Conservation (phyloP, 2,329 filamentous ascomycete species). For the Exophiala aquamarina region DNA sequence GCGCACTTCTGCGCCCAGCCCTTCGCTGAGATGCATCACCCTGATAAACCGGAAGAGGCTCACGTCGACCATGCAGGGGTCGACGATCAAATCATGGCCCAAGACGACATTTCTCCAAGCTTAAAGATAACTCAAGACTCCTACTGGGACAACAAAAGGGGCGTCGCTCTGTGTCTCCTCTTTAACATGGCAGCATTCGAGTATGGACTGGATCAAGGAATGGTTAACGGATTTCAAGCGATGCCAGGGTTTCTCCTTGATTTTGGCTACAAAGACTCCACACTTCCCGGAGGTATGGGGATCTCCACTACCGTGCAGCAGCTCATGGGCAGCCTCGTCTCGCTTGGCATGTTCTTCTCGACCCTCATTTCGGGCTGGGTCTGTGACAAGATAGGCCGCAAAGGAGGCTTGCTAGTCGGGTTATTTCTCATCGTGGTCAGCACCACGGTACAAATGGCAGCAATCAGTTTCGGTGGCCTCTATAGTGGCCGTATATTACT, state of each 20-base stretch:
- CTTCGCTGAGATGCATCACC: too few species aligned
- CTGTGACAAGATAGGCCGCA: conserved; percentile 39
- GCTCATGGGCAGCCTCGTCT: conserved; percentile 46
- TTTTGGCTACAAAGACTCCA: conserved; percentile 24
- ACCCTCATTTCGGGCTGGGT: conserved; percentile 24
- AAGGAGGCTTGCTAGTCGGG: conserved; percentile 45
- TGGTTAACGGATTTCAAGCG: conserved; percentile 31
- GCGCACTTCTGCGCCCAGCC: too few species aligned
- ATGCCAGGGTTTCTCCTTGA: conserved; percentile 31
- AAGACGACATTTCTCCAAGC: too few species aligned
- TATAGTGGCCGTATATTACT: conserved; percentile 57
- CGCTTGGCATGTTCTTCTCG: conserved; percentile 42
- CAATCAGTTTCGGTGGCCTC: conserved; percentile 51
- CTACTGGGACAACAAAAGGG: conserved; percentile 9
- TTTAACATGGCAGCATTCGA: conserved; percentile 31
- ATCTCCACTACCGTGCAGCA: conserved; percentile 40
- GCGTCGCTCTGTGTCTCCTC: conserved; percentile 17
- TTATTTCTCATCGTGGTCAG: conserved; percentile 50
- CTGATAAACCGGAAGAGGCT: too few species aligned
- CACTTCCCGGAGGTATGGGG: conserved; percentile 31
- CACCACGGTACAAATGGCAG: conserved; percentile 61
- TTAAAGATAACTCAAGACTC: conserved; percentile 2
- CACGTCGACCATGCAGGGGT: too few species aligned
- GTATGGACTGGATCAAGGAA: conserved; percentile 29
- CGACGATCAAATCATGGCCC: too few species aligned